A percentile compares a stretch with the other conserved stretches of the same genome.
These are phyloP conservation scores for Panellus pusillus DNA, from an alignment of 768 basidiomycete genomes.

Conservation along the genomic window DNA sequence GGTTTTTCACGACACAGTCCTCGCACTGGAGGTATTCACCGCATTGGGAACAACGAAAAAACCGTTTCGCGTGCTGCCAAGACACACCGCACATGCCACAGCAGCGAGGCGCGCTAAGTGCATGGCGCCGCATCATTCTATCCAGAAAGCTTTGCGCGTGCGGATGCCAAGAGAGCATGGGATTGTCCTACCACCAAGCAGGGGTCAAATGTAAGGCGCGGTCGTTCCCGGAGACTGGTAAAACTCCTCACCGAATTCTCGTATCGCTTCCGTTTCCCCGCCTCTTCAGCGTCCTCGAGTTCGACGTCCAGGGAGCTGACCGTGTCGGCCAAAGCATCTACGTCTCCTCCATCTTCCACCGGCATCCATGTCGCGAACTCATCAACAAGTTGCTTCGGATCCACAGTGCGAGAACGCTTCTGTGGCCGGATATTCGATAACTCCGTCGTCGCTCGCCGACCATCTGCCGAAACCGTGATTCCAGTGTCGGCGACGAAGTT, in stretches of 20 bases:
- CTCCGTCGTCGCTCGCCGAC: background rate
- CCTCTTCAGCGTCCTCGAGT: too few relatives aligned
- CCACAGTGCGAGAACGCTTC: background rate
- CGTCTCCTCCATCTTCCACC: background rate
- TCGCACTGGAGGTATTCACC: constrained; percentile 6
- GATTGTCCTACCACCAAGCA: background rate
- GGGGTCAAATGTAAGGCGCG: too few relatives aligned
- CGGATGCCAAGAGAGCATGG: background rate
- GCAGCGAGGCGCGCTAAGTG: background rate
- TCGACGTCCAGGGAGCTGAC: too few relatives aligned
- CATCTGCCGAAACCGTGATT: background rate
- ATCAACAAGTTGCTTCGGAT: background rate
- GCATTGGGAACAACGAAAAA: constrained; percentile 5
- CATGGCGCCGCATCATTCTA: background rate
- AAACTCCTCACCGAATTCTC: too few relatives aligned
- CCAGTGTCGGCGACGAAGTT: too few relatives aligned
- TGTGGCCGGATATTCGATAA: background rate
- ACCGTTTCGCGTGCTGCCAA: background rate
- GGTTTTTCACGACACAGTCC: background rate
- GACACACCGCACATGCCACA: background rate
- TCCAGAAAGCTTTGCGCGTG: background rate
- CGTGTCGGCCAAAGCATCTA: too few relatives aligned
- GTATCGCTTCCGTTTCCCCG: too few relatives aligned
- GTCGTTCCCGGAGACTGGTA: too few relatives aligned
- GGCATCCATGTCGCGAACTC: background rate